Evolutionary conservation across 176 grass and related monocot genomes (phyloP).

Genomic region (Avena atlantica): DNA sequence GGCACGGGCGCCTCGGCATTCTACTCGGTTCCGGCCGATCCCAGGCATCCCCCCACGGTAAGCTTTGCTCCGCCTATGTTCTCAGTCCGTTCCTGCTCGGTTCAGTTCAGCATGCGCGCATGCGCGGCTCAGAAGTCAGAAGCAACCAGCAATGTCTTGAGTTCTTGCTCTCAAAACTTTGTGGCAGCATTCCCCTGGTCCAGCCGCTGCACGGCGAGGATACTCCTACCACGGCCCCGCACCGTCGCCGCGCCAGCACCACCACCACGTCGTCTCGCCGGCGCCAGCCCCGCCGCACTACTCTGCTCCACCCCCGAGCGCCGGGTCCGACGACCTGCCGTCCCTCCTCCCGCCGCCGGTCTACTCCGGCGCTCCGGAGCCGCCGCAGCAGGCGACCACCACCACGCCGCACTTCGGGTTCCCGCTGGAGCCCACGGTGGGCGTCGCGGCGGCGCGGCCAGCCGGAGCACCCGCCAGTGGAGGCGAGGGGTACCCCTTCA

Average conservation of each 20-base stretch:
- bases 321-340: slow-evolving; percentile 43
- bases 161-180: too few species aligned
- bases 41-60: slow-evolving; percentile 36
- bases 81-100: too few species aligned
- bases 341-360: background rate
- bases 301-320: slow-evolving; percentile 32
- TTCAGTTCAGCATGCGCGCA: too few species aligned
- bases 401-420: slow-evolving; percentile 48
- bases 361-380: background rate
- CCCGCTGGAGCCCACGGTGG: slow-evolving; percentile 55
- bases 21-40: slow-evolving; percentile 8
- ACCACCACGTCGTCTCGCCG: background rate
- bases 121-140: too few species aligned
- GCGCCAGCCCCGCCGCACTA: background rate
- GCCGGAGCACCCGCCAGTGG: background rate
- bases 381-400: slow-evolving; percentile 11
- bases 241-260: background rate
- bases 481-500: slow-evolving; percentile 60
- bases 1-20: background rate
- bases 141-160: too few species aligned
- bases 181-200: background rate
- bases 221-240: background rate
- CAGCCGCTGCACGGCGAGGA: background rate
- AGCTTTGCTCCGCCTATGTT: too few species aligned
- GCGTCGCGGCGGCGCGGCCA: slow-evolving; percentile 24